Conservation (phyloP, 805 yeast genomes). For the Grigorovia transvaalensis region DNA sequence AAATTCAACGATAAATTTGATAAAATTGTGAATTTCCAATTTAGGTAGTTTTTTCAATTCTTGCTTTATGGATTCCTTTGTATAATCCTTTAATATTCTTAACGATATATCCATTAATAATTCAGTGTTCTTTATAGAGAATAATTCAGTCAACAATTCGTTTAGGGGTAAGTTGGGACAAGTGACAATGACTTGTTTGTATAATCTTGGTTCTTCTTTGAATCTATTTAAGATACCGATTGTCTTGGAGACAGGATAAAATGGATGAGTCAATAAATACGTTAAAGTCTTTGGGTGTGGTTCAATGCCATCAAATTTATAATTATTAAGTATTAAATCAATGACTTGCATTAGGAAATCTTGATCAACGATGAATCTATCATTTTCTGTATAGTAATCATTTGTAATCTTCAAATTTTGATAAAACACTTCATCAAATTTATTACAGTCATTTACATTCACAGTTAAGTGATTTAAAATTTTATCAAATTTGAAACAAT, state of each 20-base stretch:
- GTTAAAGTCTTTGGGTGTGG: conserved; percentile 50
- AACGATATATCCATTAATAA: conserved; percentile 57
- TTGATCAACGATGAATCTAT: conserved; percentile 49
- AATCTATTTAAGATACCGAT: conserved; percentile 45
- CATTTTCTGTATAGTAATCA: conserved; percentile 54
- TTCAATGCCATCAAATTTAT: conserved; percentile 3
- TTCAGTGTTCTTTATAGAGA: conserved; percentile 46
- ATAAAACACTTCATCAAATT: conserved; percentile 28
- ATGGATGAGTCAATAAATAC: conserved; percentile 77
- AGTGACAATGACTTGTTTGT: conserved; percentile 74
- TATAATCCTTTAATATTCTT: conserved; percentile 57
- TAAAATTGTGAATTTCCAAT: conserved; percentile 25
- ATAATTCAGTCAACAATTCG: conserved; percentile 55
- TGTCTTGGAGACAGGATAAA: conserved; percentile 57
- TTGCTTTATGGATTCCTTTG: conserved; percentile 46
- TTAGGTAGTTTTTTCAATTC: conserved; percentile 28
- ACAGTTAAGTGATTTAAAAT: conserved; percentile 21
- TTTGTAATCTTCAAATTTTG: conserved; percentile 26
- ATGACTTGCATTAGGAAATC: conserved; percentile 40
- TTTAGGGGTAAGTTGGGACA: conserved; percentile 57
- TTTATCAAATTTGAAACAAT: conserved; percentile 12
- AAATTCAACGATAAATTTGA: conserved; percentile 24
- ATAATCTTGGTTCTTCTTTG: conserved; percentile 47
- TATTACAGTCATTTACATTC: conserved; percentile 11
- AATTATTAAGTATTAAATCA: conserved; percentile 31